Base-by-base conservation (phyloP, 2,329 filamentous ascomycete species). In the Cytospora mali region DNA sequence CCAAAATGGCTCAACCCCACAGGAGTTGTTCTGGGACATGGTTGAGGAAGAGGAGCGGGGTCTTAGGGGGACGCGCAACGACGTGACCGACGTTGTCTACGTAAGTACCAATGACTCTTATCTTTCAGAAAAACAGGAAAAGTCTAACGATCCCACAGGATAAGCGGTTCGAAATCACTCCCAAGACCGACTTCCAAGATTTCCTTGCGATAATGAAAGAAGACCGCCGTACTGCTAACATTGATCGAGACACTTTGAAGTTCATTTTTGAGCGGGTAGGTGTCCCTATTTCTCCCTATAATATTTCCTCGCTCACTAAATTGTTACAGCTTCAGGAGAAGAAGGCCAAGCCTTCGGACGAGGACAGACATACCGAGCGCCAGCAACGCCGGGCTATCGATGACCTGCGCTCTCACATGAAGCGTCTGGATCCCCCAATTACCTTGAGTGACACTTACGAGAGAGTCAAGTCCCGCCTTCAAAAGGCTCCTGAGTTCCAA, bases 1-100 rank as follows among this genome's bases (percentile, higher is more conserved):
- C 57, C 92, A 96, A 72, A 77, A 85, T 63, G 93, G 94, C 61
- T 97, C 93, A 5, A 90, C 87, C 5, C 92, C 95, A 16, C 83
- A 97, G 67, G 93, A 98, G 71, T 81, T 99, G 7, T 98, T 99
- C 79, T 97, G 94, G 92, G 95, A 99, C 74, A 81, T 93, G 54
- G 84, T 98, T 28, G 95, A 98, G 74, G 93, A 97, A 74, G 93
- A 98, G 75, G 94, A 99, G 72, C 87, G 91, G 62, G 88, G 89
- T n/a, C 80, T 97, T 54, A 89, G 93, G 65, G 88, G 86, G 55
- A 88, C 89, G 55, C 84, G 92, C 65, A 96, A 95, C 72, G 88
- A 93, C 72, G 90, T 96, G 46, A 80, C 95, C 67, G 93, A 97
- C 77, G 92, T 95, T 68, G 83, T 97, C 69, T 91, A 96, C 81